These are phyloP conservation scores for Fusarium sp. DNA, from an alignment of 2,329 filamentous ascomycete species.

Conservation along the genomic window DNA sequence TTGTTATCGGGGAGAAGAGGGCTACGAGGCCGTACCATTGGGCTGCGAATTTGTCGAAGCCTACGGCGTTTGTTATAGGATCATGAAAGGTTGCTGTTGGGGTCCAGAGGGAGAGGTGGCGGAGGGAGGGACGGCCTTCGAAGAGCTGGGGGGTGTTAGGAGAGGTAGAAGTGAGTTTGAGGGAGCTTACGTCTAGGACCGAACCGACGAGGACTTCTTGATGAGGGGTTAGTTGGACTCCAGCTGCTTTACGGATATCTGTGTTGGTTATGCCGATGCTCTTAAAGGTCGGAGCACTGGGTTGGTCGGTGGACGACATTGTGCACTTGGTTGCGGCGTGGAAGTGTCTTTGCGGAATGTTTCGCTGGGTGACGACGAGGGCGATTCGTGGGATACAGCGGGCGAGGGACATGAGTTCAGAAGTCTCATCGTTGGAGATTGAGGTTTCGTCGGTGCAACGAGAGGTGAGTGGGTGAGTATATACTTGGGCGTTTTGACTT, in stretches of 20 bases:
- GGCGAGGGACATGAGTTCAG: not conserved
- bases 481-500: not conserved
- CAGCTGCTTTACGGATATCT: not conserved
- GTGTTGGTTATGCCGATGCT: constrained; percentile 8
- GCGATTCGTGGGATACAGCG: not conserved
- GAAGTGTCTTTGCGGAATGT: not conserved
- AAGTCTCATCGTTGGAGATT: not conserved
- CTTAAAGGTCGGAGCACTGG: not conserved
- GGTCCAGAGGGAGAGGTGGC: constrained; percentile 70
- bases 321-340: not conserved
- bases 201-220: constrained; percentile 14
- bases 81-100: constrained; percentile 69
- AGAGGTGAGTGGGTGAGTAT: not conserved
- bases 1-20: constrained; percentile 64
- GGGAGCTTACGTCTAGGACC: constrained; percentile 1
- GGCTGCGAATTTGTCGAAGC: constrained; percentile 62
- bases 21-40: constrained; percentile 70
- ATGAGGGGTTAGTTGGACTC: not conserved
- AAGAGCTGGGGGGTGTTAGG: constrained; percentile 59
- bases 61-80: constrained; percentile 67
- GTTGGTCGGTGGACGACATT: not conserved
- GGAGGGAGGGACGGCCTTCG: constrained; percentile 67
- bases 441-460: not conserved
- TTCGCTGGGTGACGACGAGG: not conserved
- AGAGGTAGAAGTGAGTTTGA: not conserved